A percentile compares a stretch with the other conserved stretches of the same genome.
These are phyloP conservation scores for Moesziomyces antarcticus DNA, from an alignment of 1,284 basidiomycete species.

Conservation along the genomic window DNA sequence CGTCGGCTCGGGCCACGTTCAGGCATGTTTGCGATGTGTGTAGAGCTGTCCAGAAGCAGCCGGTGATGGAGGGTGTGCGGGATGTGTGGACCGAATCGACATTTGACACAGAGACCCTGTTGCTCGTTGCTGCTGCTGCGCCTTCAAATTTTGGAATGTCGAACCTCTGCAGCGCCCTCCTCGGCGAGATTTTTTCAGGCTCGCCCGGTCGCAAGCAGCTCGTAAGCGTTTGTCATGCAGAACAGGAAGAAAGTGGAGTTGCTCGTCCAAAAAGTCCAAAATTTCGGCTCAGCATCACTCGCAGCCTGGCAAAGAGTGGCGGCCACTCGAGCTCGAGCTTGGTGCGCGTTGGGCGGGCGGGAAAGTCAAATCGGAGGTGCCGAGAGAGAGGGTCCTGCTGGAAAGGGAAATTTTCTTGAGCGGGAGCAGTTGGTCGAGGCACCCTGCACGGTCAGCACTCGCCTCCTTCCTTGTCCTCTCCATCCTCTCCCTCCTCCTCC, in stretches of 20 bases:
- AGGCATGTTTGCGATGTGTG: conserved; percentile 20
- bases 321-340: too few species aligned
- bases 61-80: not conserved
- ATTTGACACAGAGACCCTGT: not conserved
- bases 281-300: not conserved
- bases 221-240: conserved; percentile 20
- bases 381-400: not conserved
- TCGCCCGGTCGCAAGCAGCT: conserved; percentile 1
- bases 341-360: too few species aligned
- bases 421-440: not conserved
- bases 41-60: not conserved
- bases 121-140: not conserved
- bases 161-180: not conserved
- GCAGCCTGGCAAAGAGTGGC: too few species aligned
- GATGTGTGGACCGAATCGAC: not conserved
- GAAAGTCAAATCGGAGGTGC: too few species aligned
- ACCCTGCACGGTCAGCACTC: not conserved
- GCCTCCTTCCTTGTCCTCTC: not conserved
- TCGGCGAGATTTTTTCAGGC: conserved; percentile 15
- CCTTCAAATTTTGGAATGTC: not conserved
- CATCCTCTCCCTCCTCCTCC: not conserved
- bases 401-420: not conserved
- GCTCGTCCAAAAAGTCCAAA: conserved; percentile 3
- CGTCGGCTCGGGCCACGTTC: conserved; percentile 24
- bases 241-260: conserved; percentile 25